Conservation (phyloP, 176 grass and related monocot genomes). For the Aegilops umbellulata region DNA sequence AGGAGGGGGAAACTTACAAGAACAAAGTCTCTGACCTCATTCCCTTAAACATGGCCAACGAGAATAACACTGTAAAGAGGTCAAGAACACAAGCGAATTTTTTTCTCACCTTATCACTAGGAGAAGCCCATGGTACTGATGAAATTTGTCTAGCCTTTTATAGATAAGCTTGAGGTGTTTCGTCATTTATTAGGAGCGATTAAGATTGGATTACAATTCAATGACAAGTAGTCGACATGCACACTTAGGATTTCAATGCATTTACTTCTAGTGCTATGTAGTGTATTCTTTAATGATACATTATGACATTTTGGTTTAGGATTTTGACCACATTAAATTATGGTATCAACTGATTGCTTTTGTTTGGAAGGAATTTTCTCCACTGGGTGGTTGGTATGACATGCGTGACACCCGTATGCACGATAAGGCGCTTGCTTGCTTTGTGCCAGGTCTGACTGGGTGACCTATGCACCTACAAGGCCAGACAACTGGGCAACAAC, state of each 20-base stretch:
- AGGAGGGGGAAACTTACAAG: not conserved
- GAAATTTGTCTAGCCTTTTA: not conserved
- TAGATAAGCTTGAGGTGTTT: not conserved
- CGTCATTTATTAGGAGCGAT: not conserved
- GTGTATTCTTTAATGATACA: no score
- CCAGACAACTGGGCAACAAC: not conserved
- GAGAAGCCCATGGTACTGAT: constrained; percentile 19
- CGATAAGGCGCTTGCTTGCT: no score
- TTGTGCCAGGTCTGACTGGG: no score
- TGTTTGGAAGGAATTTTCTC: no score
- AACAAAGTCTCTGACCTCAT: not conserved
- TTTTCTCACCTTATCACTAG: constrained; percentile 34
- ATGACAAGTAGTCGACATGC: not conserved
- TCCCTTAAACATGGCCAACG: constrained; percentile 16
- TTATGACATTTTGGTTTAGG: no score
- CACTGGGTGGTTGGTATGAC: no score
- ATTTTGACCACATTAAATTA: no score
- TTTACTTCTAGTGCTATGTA: no score
- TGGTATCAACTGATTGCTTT: no score
- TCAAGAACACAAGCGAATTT: constrained; percentile 34
- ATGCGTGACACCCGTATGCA: no score
- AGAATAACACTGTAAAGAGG: constrained; percentile 13
- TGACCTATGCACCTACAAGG: not conserved
- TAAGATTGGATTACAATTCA: constrained; percentile 13
- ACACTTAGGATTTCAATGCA: no score